Evolutionary conservation across 176 grass and related monocot genomes (phyloP).

Genomic region (Rhynchospora breviuscula): DNA sequence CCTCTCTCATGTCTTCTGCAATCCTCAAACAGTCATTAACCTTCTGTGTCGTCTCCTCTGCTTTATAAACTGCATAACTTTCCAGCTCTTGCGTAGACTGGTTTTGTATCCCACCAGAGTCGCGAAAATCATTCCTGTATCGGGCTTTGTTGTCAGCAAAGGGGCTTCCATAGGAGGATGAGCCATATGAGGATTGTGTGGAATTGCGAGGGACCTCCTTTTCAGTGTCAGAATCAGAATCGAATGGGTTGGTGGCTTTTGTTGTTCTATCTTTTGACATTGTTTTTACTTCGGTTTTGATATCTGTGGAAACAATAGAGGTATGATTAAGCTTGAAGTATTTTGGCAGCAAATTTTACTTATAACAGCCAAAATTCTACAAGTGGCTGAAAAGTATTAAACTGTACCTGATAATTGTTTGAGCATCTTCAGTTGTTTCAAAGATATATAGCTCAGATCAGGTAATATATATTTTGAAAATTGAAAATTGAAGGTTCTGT

Average conservation of each 20-base stretch:
- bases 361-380: not conserved
- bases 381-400: not conserved
- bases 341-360: not conserved
- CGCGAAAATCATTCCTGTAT: constrained; percentile 72
- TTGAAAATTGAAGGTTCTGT: too few species aligned
- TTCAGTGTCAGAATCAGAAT: constrained; percentile 44
- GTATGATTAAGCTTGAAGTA: not conserved
- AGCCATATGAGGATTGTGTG: not conserved
- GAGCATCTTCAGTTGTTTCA: not conserved
- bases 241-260: constrained; percentile 38
- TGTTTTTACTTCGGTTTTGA: not conserved
- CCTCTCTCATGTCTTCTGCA: constrained; percentile 79
- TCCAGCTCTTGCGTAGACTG: constrained; percentile 76
- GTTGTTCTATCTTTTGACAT: constrained; percentile 17
- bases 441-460: not conserved
- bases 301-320: not conserved
- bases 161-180: constrained; percentile 40
- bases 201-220: constrained; percentile 11
- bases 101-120: constrained; percentile 51
- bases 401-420: not conserved
- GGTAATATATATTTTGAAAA: not conserved
- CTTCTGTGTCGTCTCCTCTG: constrained; percentile 66
- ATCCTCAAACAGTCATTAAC: constrained; percentile 53
- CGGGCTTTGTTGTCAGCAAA: constrained; percentile 16
- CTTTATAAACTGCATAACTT: constrained; percentile 63